Base-by-base conservation (phyloP, 2,329 filamentous ascomycete genomes). In the Macrophomina tecta region DNA sequence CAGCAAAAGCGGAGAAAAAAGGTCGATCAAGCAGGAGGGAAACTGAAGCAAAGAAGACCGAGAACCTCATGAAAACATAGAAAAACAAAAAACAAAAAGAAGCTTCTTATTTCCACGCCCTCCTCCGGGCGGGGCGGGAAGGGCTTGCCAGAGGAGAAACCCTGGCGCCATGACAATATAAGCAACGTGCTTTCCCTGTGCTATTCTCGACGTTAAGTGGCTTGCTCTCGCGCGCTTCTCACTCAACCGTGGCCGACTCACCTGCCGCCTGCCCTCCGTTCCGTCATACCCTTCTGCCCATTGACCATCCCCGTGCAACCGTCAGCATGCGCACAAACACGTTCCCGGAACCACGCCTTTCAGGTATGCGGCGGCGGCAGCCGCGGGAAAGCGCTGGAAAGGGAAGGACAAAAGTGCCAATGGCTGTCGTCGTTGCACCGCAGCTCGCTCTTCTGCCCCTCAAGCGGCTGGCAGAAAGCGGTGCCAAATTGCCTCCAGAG, bases 241-340 rank as follows among this genome's bases (percentile, higher is more conserved):
- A 6, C 36, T 38, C 36, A 6, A 11, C 36, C 45, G 48, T 42
- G 14, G 28, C 34, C 40, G 23, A 34, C 18, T 30, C 14, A 38
- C 16, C 12, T 14, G 32, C 32, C 23, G 58, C 32, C 30, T 28
- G 23, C 28, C 30, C 18, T 18, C 18, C 18, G 18, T 62, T 7
- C 32, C 58, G 1, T 36, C n/a, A 38, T 36, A 23, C 30, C 30
- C 23, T 62, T 40, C 40, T 14, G 4, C 40, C 9, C 6, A 9
- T 60, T 32, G 7, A 1, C 18, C 18, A 4, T 30, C 23, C 2
- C 42, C 1, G 58, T 62, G 58, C 58, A 23, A 62, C 58, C 42
- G 58, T 62, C 58, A 62, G 58, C 58, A 62, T 62, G 58, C 45
- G 55, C 40, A 23, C 40, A 40, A 12, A 60, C 55, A 60, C 55